phyloP scores from a whole-genome alignment of 2,329 filamentous ascomycete genomes.

The Paracoccidioides lutzii region DNA sequence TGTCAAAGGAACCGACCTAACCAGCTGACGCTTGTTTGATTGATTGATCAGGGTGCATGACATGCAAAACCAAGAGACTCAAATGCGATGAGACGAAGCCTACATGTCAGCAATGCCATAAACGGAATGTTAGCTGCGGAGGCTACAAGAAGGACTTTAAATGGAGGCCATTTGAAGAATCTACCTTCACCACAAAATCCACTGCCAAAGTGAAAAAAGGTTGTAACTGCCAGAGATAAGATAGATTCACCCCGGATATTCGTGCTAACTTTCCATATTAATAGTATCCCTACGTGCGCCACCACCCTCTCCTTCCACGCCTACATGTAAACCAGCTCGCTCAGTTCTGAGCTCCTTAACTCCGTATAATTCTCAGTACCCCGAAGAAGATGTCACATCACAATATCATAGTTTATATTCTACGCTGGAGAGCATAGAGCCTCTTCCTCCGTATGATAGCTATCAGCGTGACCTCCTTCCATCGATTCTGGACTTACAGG shows the following conservation, averaged over 20 bases:
- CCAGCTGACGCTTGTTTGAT: neutral
- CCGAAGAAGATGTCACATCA: neutral
- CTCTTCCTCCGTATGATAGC: neutral
- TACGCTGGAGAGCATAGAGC: neutral
- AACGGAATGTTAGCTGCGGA: constrained; percentile 52
- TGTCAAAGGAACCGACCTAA: neutral
- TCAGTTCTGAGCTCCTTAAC: neutral
- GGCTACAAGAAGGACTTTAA: constrained; percentile 67
- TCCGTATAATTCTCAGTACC: neutral
- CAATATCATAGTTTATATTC: neutral
- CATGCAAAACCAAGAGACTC: constrained; percentile 59
- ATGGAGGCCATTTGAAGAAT: constrained; percentile 58
- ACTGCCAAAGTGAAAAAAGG: constrained; percentile 36
- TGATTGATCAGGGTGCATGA: constrained; percentile 48
- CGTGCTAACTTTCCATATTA: neutral
- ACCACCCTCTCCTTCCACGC: neutral
- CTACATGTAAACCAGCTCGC: neutral
- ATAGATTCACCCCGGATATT: neutral
- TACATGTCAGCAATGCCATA: constrained; percentile 52
- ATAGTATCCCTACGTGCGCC: neutral
- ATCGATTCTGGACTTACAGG: neutral
- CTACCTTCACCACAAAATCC: constrained; percentile 35
- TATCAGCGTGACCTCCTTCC: neutral
- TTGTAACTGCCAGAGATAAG: constrained; percentile 11
- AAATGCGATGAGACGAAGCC: constrained; percentile 65